These are phyloP conservation scores for Syncephalastrum racemosum DNA, from an alignment of 371 early-diverging fungal genomes.

Conservation along the genomic window DNA sequence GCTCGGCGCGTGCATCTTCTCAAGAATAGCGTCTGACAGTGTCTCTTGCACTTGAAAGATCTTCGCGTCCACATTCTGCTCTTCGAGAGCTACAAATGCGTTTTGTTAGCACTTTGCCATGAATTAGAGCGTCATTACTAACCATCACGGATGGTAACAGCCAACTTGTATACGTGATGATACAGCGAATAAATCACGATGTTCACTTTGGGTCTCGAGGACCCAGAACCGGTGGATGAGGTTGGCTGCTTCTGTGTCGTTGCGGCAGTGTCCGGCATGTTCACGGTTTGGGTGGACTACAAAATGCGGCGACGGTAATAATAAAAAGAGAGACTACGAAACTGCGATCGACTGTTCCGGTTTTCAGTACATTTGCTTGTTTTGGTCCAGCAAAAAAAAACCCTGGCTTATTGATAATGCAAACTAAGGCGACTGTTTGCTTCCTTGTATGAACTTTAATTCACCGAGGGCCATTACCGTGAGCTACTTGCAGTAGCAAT, in stretches of 20 bases:
- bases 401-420: too few species aligned
- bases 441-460: too few species aligned
- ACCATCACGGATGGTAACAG: constrained; percentile 53
- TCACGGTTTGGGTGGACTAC: background rate
- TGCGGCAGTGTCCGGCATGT: constrained; percentile 2
- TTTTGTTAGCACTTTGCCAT: background rate
- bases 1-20: constrained; percentile 70
- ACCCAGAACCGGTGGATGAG: too few species aligned
- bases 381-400: too few species aligned
- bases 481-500: too few species aligned
- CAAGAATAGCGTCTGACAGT: constrained; percentile 60
- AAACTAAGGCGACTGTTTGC: too few species aligned
- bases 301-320: background rate
- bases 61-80: constrained; percentile 53
- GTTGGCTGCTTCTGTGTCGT: too few species aligned
- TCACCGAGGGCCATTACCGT: too few species aligned
- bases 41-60: constrained; percentile 74
- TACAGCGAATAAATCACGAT: constrained; percentile 73
- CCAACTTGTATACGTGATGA: constrained; percentile 74
- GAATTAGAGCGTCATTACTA: background rate
- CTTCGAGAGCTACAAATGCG: constrained; percentile 41
- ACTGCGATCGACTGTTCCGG: too few species aligned
- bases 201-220: constrained; percentile 43
- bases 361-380: too few species aligned
- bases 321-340: constrained; percentile 1